Conservation (phyloP, 2,329 filamentous ascomycete species). For the Lasiodiplodia sp. region DNA sequence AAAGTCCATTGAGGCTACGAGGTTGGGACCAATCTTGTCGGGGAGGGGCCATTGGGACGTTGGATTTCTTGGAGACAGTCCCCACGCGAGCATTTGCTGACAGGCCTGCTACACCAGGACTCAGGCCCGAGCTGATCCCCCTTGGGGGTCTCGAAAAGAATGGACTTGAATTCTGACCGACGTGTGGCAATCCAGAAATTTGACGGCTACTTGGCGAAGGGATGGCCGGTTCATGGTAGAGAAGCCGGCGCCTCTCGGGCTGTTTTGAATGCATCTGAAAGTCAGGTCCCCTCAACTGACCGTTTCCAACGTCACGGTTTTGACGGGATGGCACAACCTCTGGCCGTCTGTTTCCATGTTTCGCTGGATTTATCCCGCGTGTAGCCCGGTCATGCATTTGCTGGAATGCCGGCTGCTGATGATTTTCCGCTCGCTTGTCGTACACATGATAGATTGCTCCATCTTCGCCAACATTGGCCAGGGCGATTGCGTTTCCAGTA, state of each 20-base stretch:
- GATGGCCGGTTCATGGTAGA: conserved; percentile 2
- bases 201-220: conserved; percentile 32
- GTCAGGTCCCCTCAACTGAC: background rate
- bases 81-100: conserved; percentile 28
- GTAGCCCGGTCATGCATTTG: background rate
- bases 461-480: background rate
- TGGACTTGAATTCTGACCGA: conserved; percentile 42
- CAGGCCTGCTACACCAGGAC: conserved; percentile 10
- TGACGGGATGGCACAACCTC: background rate
- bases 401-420: background rate
- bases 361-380: background rate
- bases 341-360: background rate
- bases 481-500: background rate
- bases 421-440: background rate
- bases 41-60: background rate
- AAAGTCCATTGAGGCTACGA: conserved; percentile 44
- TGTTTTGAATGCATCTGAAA: background rate
- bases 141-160: conserved; percentile 42
- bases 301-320: background rate
- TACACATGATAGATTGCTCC: background rate
- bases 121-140: background rate
- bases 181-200: background rate
- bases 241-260: background rate
- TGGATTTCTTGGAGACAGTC: background rate
- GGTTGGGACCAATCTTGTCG: conserved; percentile 35